Base-by-base conservation (phyloP, 331 rosid species). In the Malus hybrid region DNA sequence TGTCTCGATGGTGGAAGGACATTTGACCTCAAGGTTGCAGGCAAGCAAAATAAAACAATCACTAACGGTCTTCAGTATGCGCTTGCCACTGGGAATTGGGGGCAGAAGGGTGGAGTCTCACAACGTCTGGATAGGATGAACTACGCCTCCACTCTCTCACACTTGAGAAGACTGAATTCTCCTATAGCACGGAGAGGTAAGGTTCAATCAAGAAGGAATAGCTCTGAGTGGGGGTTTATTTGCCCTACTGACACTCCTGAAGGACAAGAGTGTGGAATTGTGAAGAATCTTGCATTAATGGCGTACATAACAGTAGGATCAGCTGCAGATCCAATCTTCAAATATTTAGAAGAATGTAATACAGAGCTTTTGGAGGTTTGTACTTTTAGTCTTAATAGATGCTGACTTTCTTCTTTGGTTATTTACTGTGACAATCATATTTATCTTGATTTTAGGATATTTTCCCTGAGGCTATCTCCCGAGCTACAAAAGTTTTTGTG, bases 221-320 rank as follows among this genome's bases (percentile, higher is more conserved):
- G n/a, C 63, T 44, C 46, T 44, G 70, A 94, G 71, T 94, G 98
- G 97, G 99, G 98, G 85, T 91, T 94, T 97, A 94, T 94, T 97
- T 94, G 98, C 86, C 98, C 98, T 0, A 97, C 98, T 78, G 98
- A 94, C 89, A 94, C 98, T 72, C 98, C 97, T n/a, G 97, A 94
- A 90, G 97, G 98, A 82, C 98, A 94, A 82, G 98, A 90, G 74
- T 94, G 98, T 81, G 98, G 98, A 81, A 90, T 91, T 71, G 98
- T 94, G 66, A 94, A 94, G 87, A 94, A 94, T 84, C 95, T 94
- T 65, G 97, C 98, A 22, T 80, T 94, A 90, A 94, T 94, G 98
- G 98, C 91, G 33, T 91, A 94, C 85, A 88, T 94, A 31, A 94
- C 98, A 28, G 98, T 94, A 57, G 98, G 98, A 78, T 94, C 98